Evolutionary conservation across 352 stramenopile species (phyloP), one percentile per base, ranked within the genome.

Genomic region (Phytophthora citrophthora): DNA sequence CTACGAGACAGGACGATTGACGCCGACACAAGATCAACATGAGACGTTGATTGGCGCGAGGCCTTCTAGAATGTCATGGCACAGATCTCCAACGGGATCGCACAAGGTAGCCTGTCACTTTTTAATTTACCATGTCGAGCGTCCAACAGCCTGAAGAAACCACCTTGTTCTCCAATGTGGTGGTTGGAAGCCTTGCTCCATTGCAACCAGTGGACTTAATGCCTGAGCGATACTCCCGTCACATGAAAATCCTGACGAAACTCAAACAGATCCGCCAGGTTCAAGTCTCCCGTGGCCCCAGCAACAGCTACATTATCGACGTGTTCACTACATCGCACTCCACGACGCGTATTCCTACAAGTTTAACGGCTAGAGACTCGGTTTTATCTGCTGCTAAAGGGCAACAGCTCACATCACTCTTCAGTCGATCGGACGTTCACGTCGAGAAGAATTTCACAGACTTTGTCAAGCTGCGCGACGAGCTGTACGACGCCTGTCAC

Each of bases 381-480:
- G 34, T 11, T 13, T 34, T 34, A 13, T 34, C 8, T 34, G 9
- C 38, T 24, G 23, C 48, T 13, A 49, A 54, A 16, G 41, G 48
- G n/a, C 46, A 55, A 2, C 36, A 20, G 12, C 38, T 7, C 5
- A 41, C 36, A 4, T 20, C 20, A 16, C 56, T 68, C n/a, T 71
- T 68, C 31, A 55, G 26, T 20, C 36, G 26, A 11, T 53, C 68
- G 2, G 68, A 72, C 10, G 29, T 53, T 41, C 56, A 66, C 29
- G 41, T 59, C 9, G 63, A 70, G 49, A 63, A 61, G 34, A 36
- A 41, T 12, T 72, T 88, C 8, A 45, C 60, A 5, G 68, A 88
- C 29, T 64, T 88, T 18, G 61, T 74, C 13, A 49, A 63, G 43
- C 59, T 88, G 7, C 79, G 79, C 0, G 62, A 83, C 47, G 56